Base-by-base conservation (phyloP, 2,329 filamentous ascomycete genomes). In the Aureobasidium musti region DNA sequence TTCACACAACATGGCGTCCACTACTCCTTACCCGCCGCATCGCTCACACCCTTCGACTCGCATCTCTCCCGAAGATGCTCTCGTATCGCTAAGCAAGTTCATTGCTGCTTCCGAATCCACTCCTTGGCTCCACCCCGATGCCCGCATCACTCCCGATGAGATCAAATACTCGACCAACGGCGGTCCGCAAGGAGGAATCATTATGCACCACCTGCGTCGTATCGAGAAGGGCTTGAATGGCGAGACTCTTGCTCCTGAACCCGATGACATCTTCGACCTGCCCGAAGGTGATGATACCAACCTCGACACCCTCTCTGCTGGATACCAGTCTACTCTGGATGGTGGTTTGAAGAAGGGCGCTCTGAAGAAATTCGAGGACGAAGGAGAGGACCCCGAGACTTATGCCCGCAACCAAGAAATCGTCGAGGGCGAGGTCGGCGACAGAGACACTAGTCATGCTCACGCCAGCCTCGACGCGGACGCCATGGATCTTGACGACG, bases 191-290 rank as follows among this genome's bases (percentile, higher is more conserved):
- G 81, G 82, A 50, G 79, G 81, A 8, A 76, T 84, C n/a, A 77
- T 80, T 17, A 76, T 86, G 63, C 82, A 84, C 72, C 82, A 85
- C 70, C 73, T 86, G 53, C 77, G 80, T 43, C 79, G 84, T 56
- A 80, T 86, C 10, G 82, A 82, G 69, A 80, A 80, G 6, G 84
- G 84, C 0, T 70, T 86, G 67, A 73, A 77, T 23, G 84, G 84
- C 26, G 83, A 86, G 74, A 79, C 77, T 68, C 72, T 85, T 30
- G 81, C 77, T 69, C 77, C 77, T 0, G 80, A 82, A 52, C 73
- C 69, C 6, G 71, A 70, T 28, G 68, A 64, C 37, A 52, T 65
- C 21, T 50, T 63, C 37, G 50, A 50, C 35, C 30, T 54, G 35
- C 41, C 41, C 21, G 65, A 50, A 23, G 53, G 47, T 30, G 56